Evolutionary conservation across 176 grass and related monocot genomes (phyloP).

Genomic region (Saccharum spontaneum): DNA sequence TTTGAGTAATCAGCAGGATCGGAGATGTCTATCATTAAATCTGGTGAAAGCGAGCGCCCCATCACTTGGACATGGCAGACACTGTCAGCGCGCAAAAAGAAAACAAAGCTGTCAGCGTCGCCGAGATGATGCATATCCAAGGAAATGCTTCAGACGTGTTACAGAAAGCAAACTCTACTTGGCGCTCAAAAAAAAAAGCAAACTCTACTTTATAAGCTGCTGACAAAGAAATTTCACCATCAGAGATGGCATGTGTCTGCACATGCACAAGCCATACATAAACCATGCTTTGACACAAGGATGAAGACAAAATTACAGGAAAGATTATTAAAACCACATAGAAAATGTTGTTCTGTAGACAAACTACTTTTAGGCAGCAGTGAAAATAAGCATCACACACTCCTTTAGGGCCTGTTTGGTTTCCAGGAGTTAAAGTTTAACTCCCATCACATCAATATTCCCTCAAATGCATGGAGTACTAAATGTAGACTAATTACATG

Average conservation of each 20-base stretch:
- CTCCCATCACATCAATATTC: too few species aligned
- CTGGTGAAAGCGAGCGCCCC: slow-evolving; percentile 59
- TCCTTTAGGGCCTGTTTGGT: too few species aligned
- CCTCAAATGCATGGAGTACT: too few species aligned
- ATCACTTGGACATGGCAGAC: slow-evolving; percentile 74
- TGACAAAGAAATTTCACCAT: background rate
- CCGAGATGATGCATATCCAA: background rate
- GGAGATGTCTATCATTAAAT: slow-evolving; percentile 45
- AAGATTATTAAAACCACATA: background rate
- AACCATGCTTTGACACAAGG: background rate
- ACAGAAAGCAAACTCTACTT: background rate
- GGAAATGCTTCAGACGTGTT: slow-evolving; percentile 2
- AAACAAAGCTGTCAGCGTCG: background rate
- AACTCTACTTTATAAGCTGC: slow-evolving; percentile 5
- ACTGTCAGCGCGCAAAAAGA: slow-evolving; percentile 44
- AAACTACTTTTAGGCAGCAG: background rate
- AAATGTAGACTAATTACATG: too few species aligned
- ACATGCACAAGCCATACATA: background rate
- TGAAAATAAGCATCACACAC: background rate
- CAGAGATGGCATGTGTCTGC: background rate
- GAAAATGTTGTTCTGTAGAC: background rate
- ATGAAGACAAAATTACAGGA: background rate
- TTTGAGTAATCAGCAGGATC: slow-evolving; percentile 10
- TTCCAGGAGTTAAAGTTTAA: too few species aligned
- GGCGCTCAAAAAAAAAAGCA: too few species aligned